Conservation (phyloP, 352 stramenopile genomes). For the Pythium insidiosum region DNA sequence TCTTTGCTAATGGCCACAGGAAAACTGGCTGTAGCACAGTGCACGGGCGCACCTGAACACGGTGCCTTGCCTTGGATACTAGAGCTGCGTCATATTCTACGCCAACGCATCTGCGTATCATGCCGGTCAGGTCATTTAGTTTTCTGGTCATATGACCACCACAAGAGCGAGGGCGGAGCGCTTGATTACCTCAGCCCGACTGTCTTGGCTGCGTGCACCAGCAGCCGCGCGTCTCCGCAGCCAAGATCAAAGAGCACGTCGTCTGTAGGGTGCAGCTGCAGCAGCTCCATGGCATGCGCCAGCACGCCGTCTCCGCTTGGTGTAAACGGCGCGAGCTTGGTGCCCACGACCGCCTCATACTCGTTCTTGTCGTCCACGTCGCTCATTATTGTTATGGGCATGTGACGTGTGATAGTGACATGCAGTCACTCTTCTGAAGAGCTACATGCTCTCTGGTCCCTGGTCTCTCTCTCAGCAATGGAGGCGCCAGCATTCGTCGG, state of each 20-base stretch:
- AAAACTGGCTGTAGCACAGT: too few species aligned
- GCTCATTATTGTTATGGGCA: not conserved
- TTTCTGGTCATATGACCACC: not conserved
- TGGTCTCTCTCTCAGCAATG: too few species aligned
- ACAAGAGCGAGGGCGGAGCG: not conserved
- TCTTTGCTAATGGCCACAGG: slow-evolving; percentile 18
- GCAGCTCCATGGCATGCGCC: slow-evolving; percentile 45
- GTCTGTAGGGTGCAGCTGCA: slow-evolving; percentile 31
- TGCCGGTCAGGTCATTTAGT: too few species aligned
- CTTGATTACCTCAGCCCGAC: slow-evolving; percentile 25
- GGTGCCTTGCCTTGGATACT: slow-evolving; percentile 30
- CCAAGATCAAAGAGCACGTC: slow-evolving; percentile 76
- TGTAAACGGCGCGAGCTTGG: slow-evolving; percentile 78
- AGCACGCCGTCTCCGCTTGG: slow-evolving; percentile 65
- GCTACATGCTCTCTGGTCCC: too few species aligned
- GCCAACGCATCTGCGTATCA: slow-evolving; percentile 42
- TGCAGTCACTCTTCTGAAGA: too few species aligned
- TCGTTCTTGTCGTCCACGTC: not conserved
- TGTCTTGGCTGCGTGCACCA: slow-evolving; percentile 47
- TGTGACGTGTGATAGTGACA: slow-evolving; percentile 3
- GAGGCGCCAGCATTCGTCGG: slow-evolving; percentile 23
- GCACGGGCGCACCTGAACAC: slow-evolving; percentile 41
- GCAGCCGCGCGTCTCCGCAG: slow-evolving; percentile 68
- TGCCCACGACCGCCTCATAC: slow-evolving; percentile 8
- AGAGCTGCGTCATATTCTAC: slow-evolving; percentile 73